Evolutionary conservation across 257 asterid species (phyloP), one percentile per base, ranked within the genome.

Genomic region (Misopates orontium): DNA sequence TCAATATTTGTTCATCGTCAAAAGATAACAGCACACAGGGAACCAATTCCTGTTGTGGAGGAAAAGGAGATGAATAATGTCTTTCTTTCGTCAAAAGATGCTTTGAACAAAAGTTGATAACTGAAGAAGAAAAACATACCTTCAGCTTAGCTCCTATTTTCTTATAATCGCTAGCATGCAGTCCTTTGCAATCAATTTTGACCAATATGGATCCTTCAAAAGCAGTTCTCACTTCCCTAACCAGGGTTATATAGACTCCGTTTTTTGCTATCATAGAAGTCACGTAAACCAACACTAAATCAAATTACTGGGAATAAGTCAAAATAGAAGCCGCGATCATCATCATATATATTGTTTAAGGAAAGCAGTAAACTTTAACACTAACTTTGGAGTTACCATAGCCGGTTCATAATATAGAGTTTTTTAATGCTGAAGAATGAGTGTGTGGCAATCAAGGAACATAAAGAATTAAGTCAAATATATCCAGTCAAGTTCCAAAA

Each of bases 131-230:
- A 24, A 66, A 10, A 61, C 65, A 18, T 64, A 93, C 99, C 96
- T 84, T 93, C 52, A 94, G 82, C 80, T 94, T 94, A 60, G 96
- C 99, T 50, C 99, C 99, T 10, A 94, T 23, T 83, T 86, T 90
- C 84, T 94, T 94, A 80, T 94, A 94, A 72, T 94, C 99, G 75
- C 97, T 90, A 24, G 99, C 77, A 23, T 86, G 85, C 87, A 94
- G 56, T 64, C 99, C 99, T 83, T 71, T 84, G 85, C 99, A 94
- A 67, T 94, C 95, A 53, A 94, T 78, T 82, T 83, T 90, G 79
- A 84, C 99, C 77, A 94, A 49, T 45, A 75, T 74, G 10, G 88
- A 94, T 55, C 92, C 99, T 85, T 94, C 97, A 61, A 94, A 94
- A 47, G 97, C 97, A 49, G 72, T 73, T 77, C 96, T 85, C 70